phyloP scores from a whole-genome alignment of 345 rosid genomes.

The Eucalyptus globulus region DNA sequence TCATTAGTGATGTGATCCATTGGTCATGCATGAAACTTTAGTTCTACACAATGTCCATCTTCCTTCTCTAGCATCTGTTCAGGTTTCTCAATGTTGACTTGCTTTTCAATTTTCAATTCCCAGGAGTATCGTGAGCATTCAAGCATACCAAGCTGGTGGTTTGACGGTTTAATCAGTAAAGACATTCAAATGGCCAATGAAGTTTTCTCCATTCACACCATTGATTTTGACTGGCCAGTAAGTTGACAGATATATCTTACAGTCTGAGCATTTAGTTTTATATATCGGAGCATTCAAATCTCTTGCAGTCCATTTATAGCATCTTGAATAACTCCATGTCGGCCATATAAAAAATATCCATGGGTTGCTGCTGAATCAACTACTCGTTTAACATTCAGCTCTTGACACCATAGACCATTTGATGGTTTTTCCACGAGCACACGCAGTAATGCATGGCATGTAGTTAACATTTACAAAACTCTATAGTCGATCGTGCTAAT shows the following conservation, averaged over 20 bases:
- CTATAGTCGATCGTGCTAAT: neutral
- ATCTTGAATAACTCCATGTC: neutral
- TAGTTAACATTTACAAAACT: neutral
- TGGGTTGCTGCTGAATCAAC: neutral
- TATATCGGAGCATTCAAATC: neutral
- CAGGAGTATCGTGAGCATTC: conserved; percentile 21
- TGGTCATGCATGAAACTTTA: too few species aligned
- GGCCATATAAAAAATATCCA: rapidly evolving
- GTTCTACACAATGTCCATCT: neutral
- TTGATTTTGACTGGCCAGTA: conserved; percentile 78
- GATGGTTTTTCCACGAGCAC: neutral
- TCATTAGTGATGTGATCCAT: too few species aligned
- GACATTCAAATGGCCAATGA: conserved; percentile 46
- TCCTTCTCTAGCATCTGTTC: neutral
- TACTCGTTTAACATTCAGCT: neutral
- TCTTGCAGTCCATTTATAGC: neutral
- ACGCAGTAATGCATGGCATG: neutral
- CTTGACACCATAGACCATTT: neutral
- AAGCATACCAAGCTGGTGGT: conserved; percentile 37
- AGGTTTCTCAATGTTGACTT: neutral
- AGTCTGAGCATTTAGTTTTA: neutral
- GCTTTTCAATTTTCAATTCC: neutral
- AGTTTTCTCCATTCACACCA: conserved; percentile 44
- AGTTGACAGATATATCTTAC: neutral
- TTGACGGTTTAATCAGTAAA: conserved; percentile 48